These are phyloP conservation scores for Coniella lustricola DNA, from an alignment of 2,329 filamentous ascomycete species.

Conservation along the genomic window DNA sequence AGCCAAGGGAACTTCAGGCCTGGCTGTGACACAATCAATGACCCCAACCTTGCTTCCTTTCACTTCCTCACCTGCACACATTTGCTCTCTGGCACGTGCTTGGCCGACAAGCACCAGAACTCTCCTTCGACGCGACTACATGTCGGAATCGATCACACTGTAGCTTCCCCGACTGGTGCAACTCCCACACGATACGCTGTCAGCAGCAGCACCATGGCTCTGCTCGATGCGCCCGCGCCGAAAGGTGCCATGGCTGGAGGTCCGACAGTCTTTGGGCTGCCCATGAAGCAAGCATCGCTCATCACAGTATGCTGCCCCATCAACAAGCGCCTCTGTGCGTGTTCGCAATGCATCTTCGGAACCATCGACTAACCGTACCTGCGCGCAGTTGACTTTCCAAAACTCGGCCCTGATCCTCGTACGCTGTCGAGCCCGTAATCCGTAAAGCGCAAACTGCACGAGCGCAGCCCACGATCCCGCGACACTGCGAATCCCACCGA, in stretches of 20 bases:
- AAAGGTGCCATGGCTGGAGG: constrained; percentile 23
- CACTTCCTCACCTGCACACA: too few relatives aligned
- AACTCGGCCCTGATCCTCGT: constrained; percentile 73
- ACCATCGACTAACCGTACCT: constrained; percentile 18
- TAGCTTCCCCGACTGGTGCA: not conserved
- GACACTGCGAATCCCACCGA: not conserved
- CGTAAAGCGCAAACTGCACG: not conserved
- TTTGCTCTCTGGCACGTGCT: too few relatives aligned
- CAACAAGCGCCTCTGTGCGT: not conserved
- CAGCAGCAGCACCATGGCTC: constrained; percentile 29
- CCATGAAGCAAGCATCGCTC: constrained; percentile 63
- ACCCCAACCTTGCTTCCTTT: too few relatives aligned
- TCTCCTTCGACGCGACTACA: too few relatives aligned
- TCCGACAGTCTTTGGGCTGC: constrained; percentile 48
- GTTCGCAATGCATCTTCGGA: not conserved
- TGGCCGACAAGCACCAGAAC: too few relatives aligned
- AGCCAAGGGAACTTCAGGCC: too few relatives aligned
- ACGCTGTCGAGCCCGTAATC: constrained; percentile 22
- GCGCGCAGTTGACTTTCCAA: constrained; percentile 63
- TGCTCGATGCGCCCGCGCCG: constrained; percentile 31
- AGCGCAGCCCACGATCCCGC: not conserved
- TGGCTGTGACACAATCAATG: too few relatives aligned
- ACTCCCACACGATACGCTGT: not conserved
- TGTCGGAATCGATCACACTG: too few relatives aligned
- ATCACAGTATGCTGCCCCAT: constrained; percentile 46